A percentile compares a stretch with the other conserved stretches of the same genome.
These are phyloP conservation scores for Citrullus colocynthis DNA, from an alignment of 306 rosid genomes.

Conservation along the genomic window DNA sequence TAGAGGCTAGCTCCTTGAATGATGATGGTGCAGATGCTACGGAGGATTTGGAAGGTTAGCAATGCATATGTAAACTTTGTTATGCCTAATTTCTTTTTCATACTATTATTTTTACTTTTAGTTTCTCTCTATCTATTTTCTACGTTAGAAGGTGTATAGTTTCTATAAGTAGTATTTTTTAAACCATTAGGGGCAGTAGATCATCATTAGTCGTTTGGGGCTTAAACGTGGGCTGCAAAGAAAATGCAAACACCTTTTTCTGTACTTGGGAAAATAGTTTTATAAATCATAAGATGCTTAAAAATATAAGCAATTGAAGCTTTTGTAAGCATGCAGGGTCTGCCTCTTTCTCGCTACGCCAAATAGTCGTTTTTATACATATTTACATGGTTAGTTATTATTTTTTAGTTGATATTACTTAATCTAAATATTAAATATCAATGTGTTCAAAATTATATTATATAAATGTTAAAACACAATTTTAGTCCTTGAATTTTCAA, in stretches of 20 bases:
- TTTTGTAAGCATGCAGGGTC: background rate
- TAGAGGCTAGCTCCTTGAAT: slow-evolving; percentile 50
- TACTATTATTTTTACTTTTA: background rate
- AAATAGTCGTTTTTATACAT: background rate
- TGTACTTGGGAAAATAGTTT: background rate
- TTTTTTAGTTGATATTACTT: background rate
- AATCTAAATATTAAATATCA: background rate
- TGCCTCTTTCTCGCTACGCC: no score
- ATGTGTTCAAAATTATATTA: background rate
- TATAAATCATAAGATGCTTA: background rate
- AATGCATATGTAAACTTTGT: slow-evolving; percentile 12
- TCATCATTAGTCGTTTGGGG: background rate
- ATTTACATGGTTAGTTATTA: background rate
- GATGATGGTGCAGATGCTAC: slow-evolving; percentile 46
- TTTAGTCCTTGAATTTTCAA: background rate
- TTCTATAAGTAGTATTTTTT: background rate
- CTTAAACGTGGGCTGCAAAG: background rate
- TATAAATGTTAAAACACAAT: no score
- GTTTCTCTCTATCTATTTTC: background rate
- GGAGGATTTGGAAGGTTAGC: slow-evolving; percentile 49
- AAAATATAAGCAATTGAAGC: background rate
- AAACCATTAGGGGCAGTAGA: background rate
- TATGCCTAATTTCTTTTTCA: background rate
- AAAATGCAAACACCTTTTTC: background rate
- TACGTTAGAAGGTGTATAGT: background rate